Base-by-base conservation (phyloP, 2,329 filamentous ascomycete genomes). In the Diaporthe velutina region DNA sequence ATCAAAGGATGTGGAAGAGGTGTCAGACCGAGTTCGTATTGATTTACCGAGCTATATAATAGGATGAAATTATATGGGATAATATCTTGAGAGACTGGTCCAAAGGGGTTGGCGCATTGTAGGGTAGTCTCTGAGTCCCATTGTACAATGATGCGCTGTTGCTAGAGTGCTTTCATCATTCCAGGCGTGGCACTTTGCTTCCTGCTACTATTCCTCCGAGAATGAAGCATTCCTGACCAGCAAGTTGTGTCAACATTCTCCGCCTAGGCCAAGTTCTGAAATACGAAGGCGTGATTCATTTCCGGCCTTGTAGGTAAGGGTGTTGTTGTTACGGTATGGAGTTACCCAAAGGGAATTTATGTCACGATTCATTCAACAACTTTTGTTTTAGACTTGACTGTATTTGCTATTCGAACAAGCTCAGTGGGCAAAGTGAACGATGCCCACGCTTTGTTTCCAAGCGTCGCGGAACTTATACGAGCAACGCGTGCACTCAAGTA, bases 381-480 rank as follows among this genome's bases (percentile, higher is more conserved):
- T n/a, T 35, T 10, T 28, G n/a, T 40, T 40, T 22, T n/a, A 25
- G 45, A 68, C n/a, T 54, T 40, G 33, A 40, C 50, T 54, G 64
- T 68, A 38, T 30, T 52, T 22, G 48, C 22, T 54, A 28, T 28
- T 68, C 48, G 48, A 54, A 35, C 45, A 68, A 54, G 64, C 48
- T 68, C 48, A 13, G 7, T 40, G 48, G 35, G n/a, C 48, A 68
- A 30, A 38, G 45, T 13, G 33, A 54, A 8, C 4, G 6, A 68
- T 40, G 64, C n/a, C 15, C 64, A 30, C 48, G 33, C 64, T 28
- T 40, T 40, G n/a, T 68, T 54, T 54, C 60, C 48, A 68, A 52
- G 64, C n/a, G 45, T 38, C n/a, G 64, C 64, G 61, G 19, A 50
- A 50, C 42, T 35, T n/a, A 7, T 66, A 50, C 61, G 25, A 66